Evolutionary conservation across 2,329 filamentous ascomycete genomes (phyloP), one percentile per base, ranked within the genome.

Genomic region (Aureobasidium sp.): DNA sequence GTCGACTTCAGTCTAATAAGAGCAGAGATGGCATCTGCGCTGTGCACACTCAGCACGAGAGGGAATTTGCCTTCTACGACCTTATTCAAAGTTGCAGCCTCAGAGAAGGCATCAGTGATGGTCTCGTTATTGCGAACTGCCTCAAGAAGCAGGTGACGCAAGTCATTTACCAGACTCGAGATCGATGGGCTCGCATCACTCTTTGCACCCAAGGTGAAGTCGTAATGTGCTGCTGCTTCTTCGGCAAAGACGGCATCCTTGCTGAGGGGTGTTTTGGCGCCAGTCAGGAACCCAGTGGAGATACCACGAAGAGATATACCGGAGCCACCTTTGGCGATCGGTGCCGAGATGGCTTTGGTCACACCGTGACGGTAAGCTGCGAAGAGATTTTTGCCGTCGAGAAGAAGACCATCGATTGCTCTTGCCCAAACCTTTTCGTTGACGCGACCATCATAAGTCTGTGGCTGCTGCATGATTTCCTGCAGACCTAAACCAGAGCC

Each of bases 21-120:
- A 0, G 83, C 74, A 2, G 84, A 81, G 64, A 88, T 87, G 22
- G 79, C 78, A 67, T 88, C 86, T 7, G 85, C 86, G 64, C 81
- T 85, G 68, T 88, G 82, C 12, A 81, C 81, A 0, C 80, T 84
- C 12, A 88, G 69, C 4, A 81, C 83, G 0, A 89, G 77, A 0
- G 84, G 78, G 1, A 82, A 68, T 2, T 79, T 72, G 25, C 83
- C 85, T 2, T 74, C 69, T 2, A 87, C 74, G 0, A 87, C 85
- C 66, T 78, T 77, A 64, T 74, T 77, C 22, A 85, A 76, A 67
- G 79, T 85, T 3, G 77, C 74, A 0, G 72, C 71, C 68, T 84
- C 82, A 0, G 60, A 62, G 0, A 78, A 78, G 67, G 65, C 20
- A 82, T 76, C 7, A 73, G 62, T 9, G 65, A 66, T 2, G 72